A percentile compares a stretch with the other conserved stretches of the same genome.
Conservation (phyloP, 2,329 filamentous ascomycete genomes). For the Fusarium sp. region DNA sequence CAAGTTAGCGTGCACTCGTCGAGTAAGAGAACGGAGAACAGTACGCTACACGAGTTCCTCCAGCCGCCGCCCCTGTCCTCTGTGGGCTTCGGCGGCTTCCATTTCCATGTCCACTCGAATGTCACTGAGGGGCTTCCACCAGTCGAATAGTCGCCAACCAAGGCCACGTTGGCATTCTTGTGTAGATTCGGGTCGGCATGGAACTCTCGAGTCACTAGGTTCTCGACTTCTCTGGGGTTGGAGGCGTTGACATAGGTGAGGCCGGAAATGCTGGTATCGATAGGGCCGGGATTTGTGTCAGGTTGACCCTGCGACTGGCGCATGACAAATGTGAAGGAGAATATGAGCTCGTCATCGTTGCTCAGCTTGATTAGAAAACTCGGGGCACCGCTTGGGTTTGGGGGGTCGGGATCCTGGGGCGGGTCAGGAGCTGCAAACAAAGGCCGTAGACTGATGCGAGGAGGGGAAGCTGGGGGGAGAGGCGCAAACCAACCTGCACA, state of each 20-base stretch:
- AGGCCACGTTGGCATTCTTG: conserved; percentile 94
- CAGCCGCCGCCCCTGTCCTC: conserved; percentile 92
- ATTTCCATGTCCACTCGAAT: conserved; percentile 97
- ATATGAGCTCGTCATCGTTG: conserved; percentile 92
- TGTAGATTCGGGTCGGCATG: conserved; percentile 97
- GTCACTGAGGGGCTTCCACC: conserved; percentile 84
- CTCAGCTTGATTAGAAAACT: conserved; percentile 86
- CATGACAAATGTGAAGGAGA: conserved; percentile 92
- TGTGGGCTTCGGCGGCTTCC: conserved; percentile 84
- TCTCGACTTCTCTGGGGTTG: conserved; percentile 87
- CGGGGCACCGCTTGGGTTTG: conserved; percentile 62
- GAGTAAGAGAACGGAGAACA: conserved; percentile 40
- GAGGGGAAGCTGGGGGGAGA: conserved; percentile 11
- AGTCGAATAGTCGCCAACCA: conserved; percentile 92
- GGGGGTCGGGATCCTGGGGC: conserved; percentile 75
- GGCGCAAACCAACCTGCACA: conserved; percentile 76
- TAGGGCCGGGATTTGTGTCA: conserved; percentile 57
- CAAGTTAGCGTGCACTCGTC: conserved; percentile 38
- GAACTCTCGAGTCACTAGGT: conserved; percentile 93
- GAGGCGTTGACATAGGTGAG: conserved; percentile 94
- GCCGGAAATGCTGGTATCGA: conserved; percentile 85
- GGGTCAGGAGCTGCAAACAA: conserved; percentile 30
- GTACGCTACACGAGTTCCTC: conserved; percentile 92
- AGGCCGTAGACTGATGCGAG: conserved; percentile 26
- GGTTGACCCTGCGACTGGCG: conserved; percentile 61